Conservation (phyloP, 108 stramenopile species). For the Epithemia pelagica region DNA sequence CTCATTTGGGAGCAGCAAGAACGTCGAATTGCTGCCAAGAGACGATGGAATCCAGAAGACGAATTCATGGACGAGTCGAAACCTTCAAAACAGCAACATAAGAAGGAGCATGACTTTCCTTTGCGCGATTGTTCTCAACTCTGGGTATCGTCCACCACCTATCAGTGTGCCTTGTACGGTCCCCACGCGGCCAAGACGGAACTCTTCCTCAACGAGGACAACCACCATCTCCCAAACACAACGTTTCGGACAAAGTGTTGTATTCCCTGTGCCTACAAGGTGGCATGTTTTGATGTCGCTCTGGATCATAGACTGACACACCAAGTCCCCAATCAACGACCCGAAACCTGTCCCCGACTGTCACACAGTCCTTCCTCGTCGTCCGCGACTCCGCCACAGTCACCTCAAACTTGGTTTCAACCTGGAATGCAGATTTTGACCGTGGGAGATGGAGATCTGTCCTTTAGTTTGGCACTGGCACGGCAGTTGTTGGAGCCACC, state of each 20-base stretch:
- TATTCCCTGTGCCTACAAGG: conserved; percentile 84
- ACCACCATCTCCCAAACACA: too few species aligned
- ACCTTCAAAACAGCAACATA: too few species aligned
- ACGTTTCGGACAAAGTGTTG: too few species aligned
- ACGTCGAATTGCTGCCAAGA: too few species aligned
- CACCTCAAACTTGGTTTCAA: not conserved
- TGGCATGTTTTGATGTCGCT: conserved; percentile 69
- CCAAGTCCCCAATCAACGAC: conserved; percentile 59
- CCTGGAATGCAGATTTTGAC: conserved; percentile 66
- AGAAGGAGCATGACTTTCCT: too few species aligned
- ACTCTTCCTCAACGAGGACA: not conserved
- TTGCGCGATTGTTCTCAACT: not conserved
- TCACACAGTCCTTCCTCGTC: not conserved
- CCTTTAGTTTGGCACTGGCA: conserved; percentile 80
- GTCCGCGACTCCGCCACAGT: not conserved
- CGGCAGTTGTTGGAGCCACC: conserved; percentile 17
- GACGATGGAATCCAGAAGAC: too few species aligned
- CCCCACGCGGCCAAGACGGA: not conserved
- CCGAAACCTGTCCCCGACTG: conserved; percentile 67
- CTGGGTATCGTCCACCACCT: not conserved
- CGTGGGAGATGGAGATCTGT: conserved; percentile 91
- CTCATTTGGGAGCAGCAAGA: too few species aligned
- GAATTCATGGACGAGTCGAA: too few species aligned
- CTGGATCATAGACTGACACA: conserved; percentile 58
- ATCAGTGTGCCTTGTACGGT: not conserved